These are phyloP conservation scores for Cyberlindnera xylosilytica DNA, from an alignment of 805 yeast species.

Conservation along the genomic window DNA sequence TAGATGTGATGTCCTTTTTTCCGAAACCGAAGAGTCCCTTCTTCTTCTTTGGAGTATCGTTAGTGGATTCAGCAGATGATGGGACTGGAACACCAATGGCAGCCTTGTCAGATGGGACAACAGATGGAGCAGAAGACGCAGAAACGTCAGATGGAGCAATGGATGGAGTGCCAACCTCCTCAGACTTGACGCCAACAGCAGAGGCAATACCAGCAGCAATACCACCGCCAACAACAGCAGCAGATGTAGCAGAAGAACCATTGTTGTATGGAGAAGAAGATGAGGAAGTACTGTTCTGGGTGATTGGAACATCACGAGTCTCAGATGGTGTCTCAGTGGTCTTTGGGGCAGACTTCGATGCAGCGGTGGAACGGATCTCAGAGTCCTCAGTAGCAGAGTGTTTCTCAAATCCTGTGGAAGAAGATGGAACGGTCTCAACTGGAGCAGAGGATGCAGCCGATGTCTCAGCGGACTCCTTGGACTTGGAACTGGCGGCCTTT, in stretches of 20 bases:
- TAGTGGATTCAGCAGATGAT: constrained; percentile 1
- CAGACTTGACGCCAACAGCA: constrained; percentile 4
- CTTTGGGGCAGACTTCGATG: constrained; percentile 20
- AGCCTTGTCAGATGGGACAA: constrained; percentile 10
- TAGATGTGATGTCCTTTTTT: constrained; percentile 6
- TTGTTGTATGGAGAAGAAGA: constrained; percentile 3
- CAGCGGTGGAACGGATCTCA: constrained; percentile 15
- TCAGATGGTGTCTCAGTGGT: neutral
- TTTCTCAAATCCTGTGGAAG: constrained; percentile 13
- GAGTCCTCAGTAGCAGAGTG: constrained; percentile 5
- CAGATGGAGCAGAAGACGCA: neutral
- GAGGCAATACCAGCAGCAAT: constrained; percentile 11
- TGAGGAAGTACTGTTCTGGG: neutral
- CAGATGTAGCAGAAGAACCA: constrained; percentile 1
- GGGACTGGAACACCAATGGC: constrained; percentile 10
- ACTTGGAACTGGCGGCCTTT: constrained; percentile 5
- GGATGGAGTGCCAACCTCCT: constrained; percentile 1
- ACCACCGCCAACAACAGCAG: constrained; percentile 8
- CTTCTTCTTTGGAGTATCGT: constrained; percentile 11
- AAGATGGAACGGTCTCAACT: constrained; percentile 1
- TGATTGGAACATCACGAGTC: neutral
- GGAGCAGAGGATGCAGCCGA: neutral
- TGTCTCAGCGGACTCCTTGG: constrained; percentile 4
- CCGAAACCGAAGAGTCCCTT: constrained; percentile 11
- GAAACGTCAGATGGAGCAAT: neutral